Conservation (phyloP, 306 rosid genomes). For the Rosa lucieae region DNA sequence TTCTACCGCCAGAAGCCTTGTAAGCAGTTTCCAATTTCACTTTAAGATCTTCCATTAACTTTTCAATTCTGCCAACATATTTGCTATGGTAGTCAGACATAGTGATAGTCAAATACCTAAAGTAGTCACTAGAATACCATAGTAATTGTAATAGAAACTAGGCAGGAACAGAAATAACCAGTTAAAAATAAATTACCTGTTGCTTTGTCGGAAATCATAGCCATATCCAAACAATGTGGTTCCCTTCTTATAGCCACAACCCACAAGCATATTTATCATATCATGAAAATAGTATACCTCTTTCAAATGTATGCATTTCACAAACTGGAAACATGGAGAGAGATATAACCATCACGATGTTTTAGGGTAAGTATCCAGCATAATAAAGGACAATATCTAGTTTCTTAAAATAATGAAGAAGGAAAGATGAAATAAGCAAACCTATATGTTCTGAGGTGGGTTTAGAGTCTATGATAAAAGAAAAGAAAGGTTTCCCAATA, state of each 20-base stretch:
- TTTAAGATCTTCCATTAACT: slow-evolving; percentile 71
- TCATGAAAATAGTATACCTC: slow-evolving; percentile 87
- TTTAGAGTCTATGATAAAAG: background rate
- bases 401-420: background rate
- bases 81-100: slow-evolving; percentile 16
- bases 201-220: slow-evolving; percentile 95
- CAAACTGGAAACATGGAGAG: slow-evolving; percentile 51
- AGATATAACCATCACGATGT: background rate
- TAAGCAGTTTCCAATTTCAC: slow-evolving; percentile 72
- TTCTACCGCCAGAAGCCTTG: slow-evolving; percentile 91
- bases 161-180: background rate
- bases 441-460: background rate
- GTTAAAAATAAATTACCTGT: slow-evolving; percentile 47
- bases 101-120: background rate
- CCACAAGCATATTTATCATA: slow-evolving; percentile 84
- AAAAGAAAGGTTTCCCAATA: background rate
- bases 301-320: slow-evolving; percentile 62
- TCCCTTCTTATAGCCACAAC: slow-evolving; percentile 82
- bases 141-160: background rate
- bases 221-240: slow-evolving; percentile 94
- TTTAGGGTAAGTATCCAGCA: background rate
- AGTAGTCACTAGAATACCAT: background rate
- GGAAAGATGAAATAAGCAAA: slow-evolving; percentile 1
- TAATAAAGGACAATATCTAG: slow-evolving; percentile 6
- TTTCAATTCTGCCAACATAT: slow-evolving; percentile 59